Conservation (phyloP, 768 basidiomycete genomes). For the Trametes maxima region DNA sequence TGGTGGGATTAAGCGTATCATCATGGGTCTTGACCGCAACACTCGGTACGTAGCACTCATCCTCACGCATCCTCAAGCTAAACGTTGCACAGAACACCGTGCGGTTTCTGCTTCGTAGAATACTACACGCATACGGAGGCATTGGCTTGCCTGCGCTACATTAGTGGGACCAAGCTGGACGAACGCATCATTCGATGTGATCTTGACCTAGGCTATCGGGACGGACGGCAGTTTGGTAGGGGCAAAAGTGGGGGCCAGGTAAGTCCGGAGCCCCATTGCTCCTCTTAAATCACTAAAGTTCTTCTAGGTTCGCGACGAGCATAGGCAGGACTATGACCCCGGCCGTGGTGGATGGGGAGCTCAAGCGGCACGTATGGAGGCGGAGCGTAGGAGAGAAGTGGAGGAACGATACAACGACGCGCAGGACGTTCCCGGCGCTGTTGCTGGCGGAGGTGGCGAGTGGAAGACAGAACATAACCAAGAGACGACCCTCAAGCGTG, state of each 20-base stretch:
- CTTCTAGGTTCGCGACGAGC: constrained; percentile 81
- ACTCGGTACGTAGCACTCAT: constrained; percentile 56
- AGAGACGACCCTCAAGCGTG: constrained; percentile 61
- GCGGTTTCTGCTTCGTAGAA: constrained; percentile 95
- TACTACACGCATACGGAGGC: constrained; percentile 96
- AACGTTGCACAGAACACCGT: constrained; percentile 66
- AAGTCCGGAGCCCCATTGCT: background rate
- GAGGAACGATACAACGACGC: constrained; percentile 87
- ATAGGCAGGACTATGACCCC: constrained; percentile 94
- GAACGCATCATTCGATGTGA: constrained; percentile 98
- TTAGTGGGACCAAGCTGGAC: constrained; percentile 98
- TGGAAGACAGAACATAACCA: constrained; percentile 67
- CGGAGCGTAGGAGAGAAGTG: constrained; percentile 76
- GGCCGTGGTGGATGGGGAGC: constrained; percentile 96
- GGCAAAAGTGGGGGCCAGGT: constrained; percentile 97
- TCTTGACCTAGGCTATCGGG: constrained; percentile 93
- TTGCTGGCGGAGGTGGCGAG: constrained; percentile 83
- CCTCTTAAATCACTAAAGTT: constrained; percentile 4
- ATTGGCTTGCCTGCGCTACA: constrained; percentile 87
- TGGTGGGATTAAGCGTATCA: constrained; percentile 90
- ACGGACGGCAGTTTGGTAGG: constrained; percentile 95
- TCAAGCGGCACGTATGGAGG: constrained; percentile 72
- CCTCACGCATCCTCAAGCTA: background rate
- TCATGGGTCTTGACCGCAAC: constrained; percentile 93
- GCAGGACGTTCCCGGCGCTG: constrained; percentile 76